Base-by-base conservation (phyloP, 164 flowering plant species). In the Tetrastigma voinierianum region DNA sequence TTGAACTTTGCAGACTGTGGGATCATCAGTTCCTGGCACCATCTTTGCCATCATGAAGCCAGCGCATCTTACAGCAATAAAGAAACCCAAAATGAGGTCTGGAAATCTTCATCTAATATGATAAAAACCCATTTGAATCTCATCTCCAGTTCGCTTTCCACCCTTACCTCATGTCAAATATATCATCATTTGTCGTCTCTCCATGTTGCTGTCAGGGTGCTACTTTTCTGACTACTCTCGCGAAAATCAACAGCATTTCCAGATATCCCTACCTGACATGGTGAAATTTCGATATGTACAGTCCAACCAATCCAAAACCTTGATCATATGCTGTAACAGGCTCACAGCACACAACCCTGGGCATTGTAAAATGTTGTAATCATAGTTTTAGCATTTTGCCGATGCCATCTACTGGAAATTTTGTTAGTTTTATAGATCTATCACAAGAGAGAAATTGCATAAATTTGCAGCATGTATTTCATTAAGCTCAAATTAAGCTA, bases 1-100 rank as follows among this genome's bases (percentile, higher is more conserved):
- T 95, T 95, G 83, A 95, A 86, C 77, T 83, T 83, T 55, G 81
- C 52, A 70, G 40, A 78, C 78, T 17, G 67, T 54, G 32, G 97
- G 97, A 74, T 88, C 97, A 95, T 92, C 61, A 95, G 97, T 76
- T 95, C 99, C 73, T 82, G 80, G 57, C 59, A 95, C 91, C 96
- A 95, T 90, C 75, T 90, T 92, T 65, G 96, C 97, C 97, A 95
- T 88, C 81, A 95, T 92, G 77, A 90, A 95, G 40, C 99, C 99
- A 66, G 92, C 91, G 79, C 99, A 95, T 75, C 99, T 95, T 24
- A 24, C 49, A 75, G 52, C 24, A 68, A 19, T 64, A 12, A 77
- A 4, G 19, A 74, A 64, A 66, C n/a, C n/a, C 25, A 61, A 16
- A 57, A 55, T 19, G 44, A 57, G 59, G 24, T 46, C 57, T 16